A percentile compares a stretch with the other conserved stretches of the same genome.
phyloP scores from a whole-genome alignment of 805 yeast genomes.

The Lachancea sp. region DNA sequence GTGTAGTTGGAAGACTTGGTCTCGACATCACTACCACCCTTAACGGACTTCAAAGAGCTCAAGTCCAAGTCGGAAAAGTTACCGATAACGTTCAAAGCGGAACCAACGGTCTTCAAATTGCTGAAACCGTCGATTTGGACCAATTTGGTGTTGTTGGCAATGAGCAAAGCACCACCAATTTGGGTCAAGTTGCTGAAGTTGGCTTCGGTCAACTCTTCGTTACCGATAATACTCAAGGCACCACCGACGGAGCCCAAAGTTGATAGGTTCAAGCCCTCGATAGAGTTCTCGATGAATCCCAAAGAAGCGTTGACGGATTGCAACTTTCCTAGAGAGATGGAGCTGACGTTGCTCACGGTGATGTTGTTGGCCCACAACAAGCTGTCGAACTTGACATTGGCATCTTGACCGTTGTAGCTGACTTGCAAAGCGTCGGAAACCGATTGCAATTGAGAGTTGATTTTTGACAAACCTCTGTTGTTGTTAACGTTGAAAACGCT shows the following conservation, averaged over 20 bases:
- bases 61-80: constrained; percentile 73
- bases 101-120: constrained; percentile 66
- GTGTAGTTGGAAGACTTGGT: constrained; percentile 65
- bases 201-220: constrained; percentile 62
- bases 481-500: constrained; percentile 79
- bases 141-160: constrained; percentile 79
- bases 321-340: constrained; percentile 65
- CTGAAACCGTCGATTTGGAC: constrained; percentile 65
- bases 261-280: constrained; percentile 50
- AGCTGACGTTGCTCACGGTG: constrained; percentile 72
- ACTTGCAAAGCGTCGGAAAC: constrained; percentile 72
- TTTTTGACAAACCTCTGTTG: constrained; percentile 69
- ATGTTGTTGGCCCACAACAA: constrained; percentile 84
- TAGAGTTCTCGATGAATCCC: constrained; percentile 68
- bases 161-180: constrained; percentile 89
- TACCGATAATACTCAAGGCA: constrained; percentile 67
- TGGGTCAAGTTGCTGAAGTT: constrained; percentile 63
- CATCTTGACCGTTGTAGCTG: constrained; percentile 78
- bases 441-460: constrained; percentile 64
- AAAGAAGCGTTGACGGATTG: constrained; percentile 71
- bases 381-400: constrained; percentile 59
- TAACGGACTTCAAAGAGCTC: constrained; percentile 65
- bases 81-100: constrained; percentile 82
- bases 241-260: constrained; percentile 64
- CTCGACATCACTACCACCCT: constrained; percentile 86